Percentiles rank a stretch among this genome's conserved stretches.
Conservation (phyloP, 2,329 filamentous ascomycete species). For the Colletotrichum sp. region DNA sequence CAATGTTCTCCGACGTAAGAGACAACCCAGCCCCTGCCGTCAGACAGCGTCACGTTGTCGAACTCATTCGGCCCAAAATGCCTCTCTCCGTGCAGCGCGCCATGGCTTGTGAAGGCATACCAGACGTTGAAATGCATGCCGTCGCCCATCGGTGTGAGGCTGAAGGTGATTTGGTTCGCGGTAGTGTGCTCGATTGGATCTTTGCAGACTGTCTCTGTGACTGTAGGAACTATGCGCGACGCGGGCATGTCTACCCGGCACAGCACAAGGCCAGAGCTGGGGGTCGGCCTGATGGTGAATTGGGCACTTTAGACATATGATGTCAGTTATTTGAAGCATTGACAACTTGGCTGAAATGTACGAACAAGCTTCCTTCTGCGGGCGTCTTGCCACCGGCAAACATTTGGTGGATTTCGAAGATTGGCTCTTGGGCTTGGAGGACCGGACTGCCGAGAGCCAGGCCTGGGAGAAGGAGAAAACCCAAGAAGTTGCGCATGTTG, state of each 20-base stretch:
- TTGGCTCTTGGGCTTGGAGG: not conserved
- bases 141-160: conserved; percentile 2
- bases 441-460: not conserved
- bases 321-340: not conserved
- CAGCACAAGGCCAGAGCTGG: conserved; percentile 6
- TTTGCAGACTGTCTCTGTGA: not conserved
- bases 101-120: conserved; percentile 16
- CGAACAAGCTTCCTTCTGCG: conserved; percentile 3
- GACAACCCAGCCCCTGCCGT: not conserved
- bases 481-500: not conserved
- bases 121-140: conserved; percentile 17
- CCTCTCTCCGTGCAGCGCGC: not conserved
- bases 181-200: not conserved
- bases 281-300: not conserved
- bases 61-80: not conserved
- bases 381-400: not conserved
- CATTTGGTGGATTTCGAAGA: conserved; percentile 3
- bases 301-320: not conserved
- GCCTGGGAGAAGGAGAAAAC: not conserved
- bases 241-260: conserved; percentile 10
- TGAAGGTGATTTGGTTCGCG: conserved; percentile 7
- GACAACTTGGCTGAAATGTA: accelerated
- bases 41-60: not conserved
- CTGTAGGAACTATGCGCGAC: conserved; percentile 3
- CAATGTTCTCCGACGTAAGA: not conserved